Evolutionary conservation across 1,284 basidiomycete genomes (phyloP).

Genomic region (Apiotrichum veenhuisii): DNA sequence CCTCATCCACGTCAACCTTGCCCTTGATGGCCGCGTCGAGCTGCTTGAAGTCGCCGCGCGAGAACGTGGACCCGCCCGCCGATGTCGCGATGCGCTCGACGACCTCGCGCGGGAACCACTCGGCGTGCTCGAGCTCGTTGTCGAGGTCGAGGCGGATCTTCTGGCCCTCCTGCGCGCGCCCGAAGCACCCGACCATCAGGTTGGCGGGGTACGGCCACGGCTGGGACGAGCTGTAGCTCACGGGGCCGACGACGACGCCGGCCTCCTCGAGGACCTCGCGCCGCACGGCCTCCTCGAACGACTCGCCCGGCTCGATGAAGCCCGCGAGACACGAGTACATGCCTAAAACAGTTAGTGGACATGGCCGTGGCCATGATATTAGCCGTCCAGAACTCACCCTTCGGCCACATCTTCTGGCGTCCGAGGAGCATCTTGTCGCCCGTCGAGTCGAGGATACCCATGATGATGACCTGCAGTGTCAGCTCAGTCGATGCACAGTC

Average conservation of each 20-base stretch:
- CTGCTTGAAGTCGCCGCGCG: constrained; percentile 59
- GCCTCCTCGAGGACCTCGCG: constrained; percentile 95
- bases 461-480: constrained; percentile 69
- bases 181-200: constrained; percentile 85
- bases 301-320: constrained; percentile 89
- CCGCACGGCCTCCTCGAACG: constrained; percentile 88
- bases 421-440: constrained; percentile 82
- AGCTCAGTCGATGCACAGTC: neutral
- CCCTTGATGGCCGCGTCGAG: constrained; percentile 39
- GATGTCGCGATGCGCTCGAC: constrained; percentile 57
- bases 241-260: constrained; percentile 76
- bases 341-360: constrained; percentile 7
- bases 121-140: constrained; percentile 91
- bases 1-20: neutral
- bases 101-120: constrained; percentile 78
- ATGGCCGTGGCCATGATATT: neutral
- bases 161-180: constrained; percentile 63
- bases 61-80: constrained; percentile 56
- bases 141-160: constrained; percentile 83
- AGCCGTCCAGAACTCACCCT: constrained; percentile 26
- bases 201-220: constrained; percentile 77
- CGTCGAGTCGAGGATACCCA: constrained; percentile 73
- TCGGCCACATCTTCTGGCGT: constrained; percentile 57
- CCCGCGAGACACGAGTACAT: constrained; percentile 82
- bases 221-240: constrained; percentile 60